Evolutionary conservation across 371 early-diverging fungal genomes (phyloP), one percentile per base, ranked within the genome.

Genomic region (Neoconidiobolus thromboides): DNA sequence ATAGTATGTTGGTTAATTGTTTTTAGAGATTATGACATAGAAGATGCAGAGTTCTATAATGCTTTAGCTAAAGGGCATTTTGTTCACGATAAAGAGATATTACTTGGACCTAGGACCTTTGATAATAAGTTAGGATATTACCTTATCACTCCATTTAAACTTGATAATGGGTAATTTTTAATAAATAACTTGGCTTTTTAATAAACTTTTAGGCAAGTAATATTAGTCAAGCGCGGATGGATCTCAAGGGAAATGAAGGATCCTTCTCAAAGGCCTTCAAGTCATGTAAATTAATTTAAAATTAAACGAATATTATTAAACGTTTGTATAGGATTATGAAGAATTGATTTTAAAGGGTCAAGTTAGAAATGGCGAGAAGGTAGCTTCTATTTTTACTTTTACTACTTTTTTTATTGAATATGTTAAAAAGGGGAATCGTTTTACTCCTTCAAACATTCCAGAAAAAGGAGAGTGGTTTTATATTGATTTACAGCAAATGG

Each of bases 181-280:
- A 15, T 50, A 2, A 7, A 51, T 36, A 37, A 38, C 14, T 48
- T 61, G 47, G 14, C n/a, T 46, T 60, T 46, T 46, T 46, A 26
- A n/a, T 57, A 48, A 52, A 55, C 14, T 36, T 44, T 3, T 48
- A 66, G 66, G 0, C 70, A 82, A 9, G 79, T 74, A 4, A 76
- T 91, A 7, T 69, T 94, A 38, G 82, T 94, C 9, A 82, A 86
- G 62, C 74, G 95, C 43, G 93, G 95, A 1, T 94, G 93, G 92
- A 81, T 94, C 14, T 74, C 83, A 2, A 72, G 78, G 9, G 84
- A 83, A 0, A 79, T 79, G 63, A 75, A 73, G 41, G 82, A 83
- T 2, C 26, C 26, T 26, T 26, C 26, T 26, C 26, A 26, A 26
- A 26, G 26, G 26, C 26, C 26, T 26, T 26, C 26, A 26, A 26